Evolutionary conservation across 257 asterid genomes (phyloP).

Genomic region (Ajuga chamaepitys): DNA sequence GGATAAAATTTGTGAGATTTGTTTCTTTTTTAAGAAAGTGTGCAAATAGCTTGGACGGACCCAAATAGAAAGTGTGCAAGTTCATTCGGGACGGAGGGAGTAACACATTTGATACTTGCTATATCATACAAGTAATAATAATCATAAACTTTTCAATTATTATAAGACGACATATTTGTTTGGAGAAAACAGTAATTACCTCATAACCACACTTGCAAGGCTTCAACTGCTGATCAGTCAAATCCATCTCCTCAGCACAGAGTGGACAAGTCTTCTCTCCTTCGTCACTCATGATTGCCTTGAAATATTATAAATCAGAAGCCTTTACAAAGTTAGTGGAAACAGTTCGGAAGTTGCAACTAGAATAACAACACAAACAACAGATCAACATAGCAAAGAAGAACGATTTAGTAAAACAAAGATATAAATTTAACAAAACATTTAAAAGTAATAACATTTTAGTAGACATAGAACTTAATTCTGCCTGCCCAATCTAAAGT

Average conservation of each 20-base stretch:
- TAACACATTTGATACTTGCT: not conserved
- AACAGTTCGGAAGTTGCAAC: not conserved
- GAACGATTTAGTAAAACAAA: not conserved
- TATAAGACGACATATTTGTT: not conserved
- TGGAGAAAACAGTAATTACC: conserved; percentile 26
- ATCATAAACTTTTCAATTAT: not conserved
- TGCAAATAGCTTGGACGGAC: too few relatives aligned
- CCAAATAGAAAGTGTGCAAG: too few relatives aligned
- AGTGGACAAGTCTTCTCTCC: conserved; percentile 97
- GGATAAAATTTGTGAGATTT: too few relatives aligned
- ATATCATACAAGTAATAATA: not conserved
- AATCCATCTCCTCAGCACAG: conserved; percentile 98
- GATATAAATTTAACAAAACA: not conserved
- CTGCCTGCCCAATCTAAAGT: conserved; percentile 16
- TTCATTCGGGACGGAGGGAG: too few relatives aligned
- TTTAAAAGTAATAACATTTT: not conserved
- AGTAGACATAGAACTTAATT: conserved; percentile 6
- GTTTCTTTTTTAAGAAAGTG: too few relatives aligned
- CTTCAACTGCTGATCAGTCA: conserved; percentile 96
- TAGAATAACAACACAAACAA: conserved; percentile 3
- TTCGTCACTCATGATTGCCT: conserved; percentile 84
- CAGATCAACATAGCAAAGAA: conserved; percentile 2
- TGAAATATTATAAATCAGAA: not conserved
- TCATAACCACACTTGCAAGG: conserved; percentile 98
- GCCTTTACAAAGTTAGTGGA: not conserved